A percentile compares a stretch with the other conserved stretches of the same genome.
phyloP scores from a whole-genome alignment of 2,329 filamentous ascomycete species.

The Aspergillus ruber region DNA sequence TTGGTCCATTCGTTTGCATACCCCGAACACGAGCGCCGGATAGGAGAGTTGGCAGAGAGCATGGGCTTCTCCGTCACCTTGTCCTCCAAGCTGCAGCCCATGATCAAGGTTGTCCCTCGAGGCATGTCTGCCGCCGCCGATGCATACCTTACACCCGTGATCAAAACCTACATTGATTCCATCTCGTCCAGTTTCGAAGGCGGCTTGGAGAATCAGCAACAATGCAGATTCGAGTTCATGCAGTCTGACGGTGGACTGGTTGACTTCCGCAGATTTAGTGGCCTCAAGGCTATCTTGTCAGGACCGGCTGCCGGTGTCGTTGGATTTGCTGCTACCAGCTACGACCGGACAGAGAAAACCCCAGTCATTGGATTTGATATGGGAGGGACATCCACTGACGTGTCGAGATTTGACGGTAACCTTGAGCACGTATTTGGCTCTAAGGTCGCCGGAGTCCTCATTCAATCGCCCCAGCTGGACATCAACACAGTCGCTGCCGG shows the following conservation, averaged over 20 bases:
- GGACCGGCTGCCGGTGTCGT: constrained; percentile 92
- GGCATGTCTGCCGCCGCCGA: constrained; percentile 73
- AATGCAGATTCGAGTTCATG: constrained; percentile 89
- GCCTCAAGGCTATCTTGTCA: constrained; percentile 78
- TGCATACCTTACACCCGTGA: constrained; percentile 72
- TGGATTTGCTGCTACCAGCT: constrained; percentile 85
- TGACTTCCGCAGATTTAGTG: constrained; percentile 61
- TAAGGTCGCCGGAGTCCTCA: constrained; percentile 81
- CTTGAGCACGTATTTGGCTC: constrained; percentile 93
- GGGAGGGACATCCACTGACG: constrained; percentile 84
- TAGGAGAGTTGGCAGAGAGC: constrained; percentile 70
- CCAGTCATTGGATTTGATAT: constrained; percentile 95
- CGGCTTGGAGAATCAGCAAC: constrained; percentile 67
- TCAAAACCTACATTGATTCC: constrained; percentile 63
- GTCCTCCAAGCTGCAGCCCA: constrained; percentile 72
- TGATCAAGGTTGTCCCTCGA: constrained; percentile 77
- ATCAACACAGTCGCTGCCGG: constrained; percentile 92
- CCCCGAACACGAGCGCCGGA: constrained; percentile 70
- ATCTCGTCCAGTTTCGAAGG: constrained; percentile 62
- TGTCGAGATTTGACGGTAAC: constrained; percentile 75
- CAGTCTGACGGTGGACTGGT: constrained; percentile 74
- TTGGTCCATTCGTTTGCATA: constrained; percentile 88
- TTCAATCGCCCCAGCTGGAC: constrained; percentile 84
- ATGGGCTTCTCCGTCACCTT: constrained; percentile 77
- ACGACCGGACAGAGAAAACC: constrained; percentile 71